Evolutionary conservation across 305 asterid genomes (phyloP), one percentile per base, ranked within the genome.

Genomic region (Fraxinus nigra): DNA sequence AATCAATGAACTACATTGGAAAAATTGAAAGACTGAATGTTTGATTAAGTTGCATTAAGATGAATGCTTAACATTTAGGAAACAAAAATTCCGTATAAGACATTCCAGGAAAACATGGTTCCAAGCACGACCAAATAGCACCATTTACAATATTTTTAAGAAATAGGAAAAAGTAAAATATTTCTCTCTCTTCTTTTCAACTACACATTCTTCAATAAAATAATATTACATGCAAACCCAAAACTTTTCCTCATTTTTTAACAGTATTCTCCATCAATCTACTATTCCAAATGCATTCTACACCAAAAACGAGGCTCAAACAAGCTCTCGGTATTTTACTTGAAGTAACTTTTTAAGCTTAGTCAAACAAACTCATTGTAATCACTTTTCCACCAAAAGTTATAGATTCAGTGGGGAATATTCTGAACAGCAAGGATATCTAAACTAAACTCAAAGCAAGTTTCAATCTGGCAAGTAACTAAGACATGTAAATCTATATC

Each of bases 1-100:
- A 96, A 84, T 96, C 99, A 40, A 96, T 83, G 87, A 87, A 96
- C 99, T 96, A 69, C 84, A 34, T 34, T 34, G 37, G 37, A 5
- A 34, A 34, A 5, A 83, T 7, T 3, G 56, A 24, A 79, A 65
- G 61, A 79, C n/a, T 46, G 69, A 32, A 26, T 26, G 16, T 34
- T 40, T 6, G 73, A 8, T 8, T 76, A 43, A 35, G 14, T 56
- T 80, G 18, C 83, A 34, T 34, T 34, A 34, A 34, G 7, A 34
- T 34, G 7, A 4, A 5, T 34, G 37, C 7, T 34, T 34, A 65
- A 22, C 11, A 35, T 35, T 26, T 28, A 16, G 63, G 59, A 10
- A 34, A 59, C 3, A 14, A 14, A 65, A 30, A 46, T 40, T 34
- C 34, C 34, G 30, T 65, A 7, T n/a, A 56, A 56, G 28, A 56